Evolutionary conservation across 2,329 filamentous ascomycete species (phyloP), one percentile per base, ranked within the genome.

Genomic region (Neofusicoccum kwambonambiense): DNA sequence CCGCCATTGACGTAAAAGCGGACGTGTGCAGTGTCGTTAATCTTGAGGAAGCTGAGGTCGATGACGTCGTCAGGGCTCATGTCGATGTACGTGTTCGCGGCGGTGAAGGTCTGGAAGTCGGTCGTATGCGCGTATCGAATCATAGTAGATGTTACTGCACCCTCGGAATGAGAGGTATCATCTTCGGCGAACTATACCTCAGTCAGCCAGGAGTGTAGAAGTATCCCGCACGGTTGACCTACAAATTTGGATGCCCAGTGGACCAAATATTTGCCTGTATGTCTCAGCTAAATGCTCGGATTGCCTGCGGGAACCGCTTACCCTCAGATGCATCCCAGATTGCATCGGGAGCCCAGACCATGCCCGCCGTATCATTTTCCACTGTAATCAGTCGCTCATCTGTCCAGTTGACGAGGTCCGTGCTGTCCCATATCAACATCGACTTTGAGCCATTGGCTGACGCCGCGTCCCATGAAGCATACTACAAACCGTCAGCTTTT

Each of bases 1-100:
- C 65, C 66, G 47, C 67, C 65, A 42, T 64, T 62, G 42, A 68
- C 65, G 51, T 64, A 69, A 12, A 62, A 65, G n/a, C 65, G 50
- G 37, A 64, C 66, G 42, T 67, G 62, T 15, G 66, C 64, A 13
- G 64, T 61, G 19, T 65, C 62, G 9, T 65, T 64, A 19, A 68
- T 62, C 45, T 69, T 67, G 37, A 66, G 66, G 41, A 68, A 64
- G 37, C 65, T 64, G 22, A 67, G 67, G n/a, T 68, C 66, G 22
- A 67, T 69, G 12, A 68, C 60, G 41, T 61, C 56, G 2, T 47
- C 11, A 3, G 60, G 65, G 3, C 57, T 62, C 27, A 60, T 47
- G 52, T 61, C 62, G 27, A 67, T 56, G 49, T 65, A 67, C 5
- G 66, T 65, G 11, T 60, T 35, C 8, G 67, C 47, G 15, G 51